These are phyloP conservation scores for Dillenia turbinata DNA, from an alignment of 164 flowering plant species.

Conservation along the genomic window DNA sequence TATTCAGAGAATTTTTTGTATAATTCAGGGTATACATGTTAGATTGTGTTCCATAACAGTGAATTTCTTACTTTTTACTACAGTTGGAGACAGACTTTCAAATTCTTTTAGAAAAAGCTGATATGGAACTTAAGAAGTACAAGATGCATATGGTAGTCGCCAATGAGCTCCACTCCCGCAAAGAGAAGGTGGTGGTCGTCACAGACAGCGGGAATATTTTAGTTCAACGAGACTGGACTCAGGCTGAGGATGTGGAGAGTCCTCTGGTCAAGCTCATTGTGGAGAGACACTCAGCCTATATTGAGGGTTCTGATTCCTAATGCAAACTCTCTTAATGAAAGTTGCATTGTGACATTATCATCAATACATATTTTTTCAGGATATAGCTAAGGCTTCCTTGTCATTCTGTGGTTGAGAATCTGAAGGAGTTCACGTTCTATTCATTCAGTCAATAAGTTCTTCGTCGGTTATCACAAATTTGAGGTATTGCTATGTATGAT, in stretches of 20 bases:
- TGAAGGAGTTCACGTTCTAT: too few relatives aligned
- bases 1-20: not conserved
- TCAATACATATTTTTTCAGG: too few relatives aligned
- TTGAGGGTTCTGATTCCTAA: slow-evolving; percentile 24
- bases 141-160: slow-evolving; percentile 85
- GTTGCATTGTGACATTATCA: too few relatives aligned
- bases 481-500: too few relatives aligned
- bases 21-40: too few relatives aligned
- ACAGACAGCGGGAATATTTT: slow-evolving; percentile 31
- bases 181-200: slow-evolving; percentile 74
- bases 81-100: slow-evolving; percentile 89
- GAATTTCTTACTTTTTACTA: not conserved
- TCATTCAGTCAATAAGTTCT: too few relatives aligned
- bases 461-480: too few relatives aligned
- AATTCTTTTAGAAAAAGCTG: slow-evolving; percentile 82
- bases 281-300: slow-evolving; percentile 53
- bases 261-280: slow-evolving; percentile 65
- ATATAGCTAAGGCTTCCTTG: too few relatives aligned
- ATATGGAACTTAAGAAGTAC: slow-evolving; percentile 65
- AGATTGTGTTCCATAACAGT: too few relatives aligned
- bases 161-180: slow-evolving; percentile 80
- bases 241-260: slow-evolving; percentile 50
- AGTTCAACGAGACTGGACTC: slow-evolving; percentile 46
- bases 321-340: not conserved
- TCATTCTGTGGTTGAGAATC: too few relatives aligned